phyloP scores from a whole-genome alignment of 768 basidiomycete species.

The Lactifluus pinguis region DNA sequence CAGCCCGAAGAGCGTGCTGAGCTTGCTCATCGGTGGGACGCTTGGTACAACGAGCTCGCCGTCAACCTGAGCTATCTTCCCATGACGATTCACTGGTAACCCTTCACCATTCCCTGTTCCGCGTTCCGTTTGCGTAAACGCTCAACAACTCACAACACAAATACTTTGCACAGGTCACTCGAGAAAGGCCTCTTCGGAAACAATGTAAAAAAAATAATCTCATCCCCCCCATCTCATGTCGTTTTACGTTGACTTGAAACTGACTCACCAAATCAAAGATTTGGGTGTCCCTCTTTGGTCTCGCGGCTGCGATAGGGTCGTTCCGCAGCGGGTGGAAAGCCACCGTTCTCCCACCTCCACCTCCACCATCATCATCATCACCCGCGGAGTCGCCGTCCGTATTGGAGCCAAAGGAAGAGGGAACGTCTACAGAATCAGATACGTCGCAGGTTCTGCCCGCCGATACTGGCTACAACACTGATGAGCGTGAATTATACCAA shows the following conservation, averaged over 20 bases:
- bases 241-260: neutral
- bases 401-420: neutral
- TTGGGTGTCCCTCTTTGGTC: conserved; percentile 13
- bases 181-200: conserved; percentile 17
- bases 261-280: neutral
- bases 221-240: neutral
- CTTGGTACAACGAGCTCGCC: conserved; percentile 62
- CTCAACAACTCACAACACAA: neutral
- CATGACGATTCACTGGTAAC: conserved; percentile 75
- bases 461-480: neutral
- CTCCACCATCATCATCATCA: neutral
- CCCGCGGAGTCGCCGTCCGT: neutral
- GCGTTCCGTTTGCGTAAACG: too few species aligned
- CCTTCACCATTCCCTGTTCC: neutral
- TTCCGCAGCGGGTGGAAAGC: conserved; percentile 19
- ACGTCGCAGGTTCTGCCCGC: neutral
- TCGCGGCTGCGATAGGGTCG: conserved; percentile 13
- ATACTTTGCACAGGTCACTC: conserved; percentile 7
- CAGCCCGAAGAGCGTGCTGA: conserved; percentile 49
- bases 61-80: conserved; percentile 75
- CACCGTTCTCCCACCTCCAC: neutral
- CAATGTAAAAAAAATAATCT: too few species aligned
- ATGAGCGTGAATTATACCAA: neutral
- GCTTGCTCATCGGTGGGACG: conserved; percentile 49
- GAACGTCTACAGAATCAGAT: neutral